phyloP scores from a whole-genome alignment of 176 grass and related monocot genomes.

The Poa annua region DNA sequence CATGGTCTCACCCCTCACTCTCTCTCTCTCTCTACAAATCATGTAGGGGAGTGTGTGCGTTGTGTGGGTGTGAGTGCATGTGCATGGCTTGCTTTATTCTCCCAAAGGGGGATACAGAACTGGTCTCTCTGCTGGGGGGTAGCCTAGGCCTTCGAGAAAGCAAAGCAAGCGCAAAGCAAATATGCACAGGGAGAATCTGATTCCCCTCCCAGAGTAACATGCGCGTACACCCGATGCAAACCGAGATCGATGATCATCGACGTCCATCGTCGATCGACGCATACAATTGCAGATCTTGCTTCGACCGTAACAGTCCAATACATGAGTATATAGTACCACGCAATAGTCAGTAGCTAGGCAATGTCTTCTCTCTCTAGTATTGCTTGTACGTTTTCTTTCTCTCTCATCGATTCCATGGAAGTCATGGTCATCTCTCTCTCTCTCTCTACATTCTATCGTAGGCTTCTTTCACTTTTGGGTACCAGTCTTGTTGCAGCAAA shows the following conservation, averaged over 20 bases:
- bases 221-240: slow-evolving; percentile 30
- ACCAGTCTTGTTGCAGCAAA: slow-evolving; percentile 32
- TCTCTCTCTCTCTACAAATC: slow-evolving; percentile 27
- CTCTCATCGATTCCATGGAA: no score
- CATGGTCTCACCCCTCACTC: no score
- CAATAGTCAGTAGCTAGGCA: no score
- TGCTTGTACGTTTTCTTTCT: no score
- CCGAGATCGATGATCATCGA: no score
- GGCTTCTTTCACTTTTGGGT: slow-evolving; percentile 51
- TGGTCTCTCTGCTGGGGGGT: slow-evolving; percentile 28
- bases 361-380: no score
- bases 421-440: neutral
- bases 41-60: neutral
- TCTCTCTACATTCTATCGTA: slow-evolving; percentile 40
- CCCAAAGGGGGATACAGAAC: slow-evolving; percentile 54
- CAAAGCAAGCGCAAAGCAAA: slow-evolving; percentile 33
- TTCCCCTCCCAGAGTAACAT: slow-evolving; percentile 63
- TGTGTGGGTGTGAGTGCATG: slow-evolving; percentile 50
- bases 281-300: no score
- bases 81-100: slow-evolving; percentile 66
- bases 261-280: no score
- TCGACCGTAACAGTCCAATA: no score
- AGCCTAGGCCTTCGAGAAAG: slow-evolving; percentile 68
- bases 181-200: slow-evolving; percentile 55
- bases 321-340: no score